Conservation (phyloP, 768 basidiomycete species). For the Auriscalpium vulgare region DNA sequence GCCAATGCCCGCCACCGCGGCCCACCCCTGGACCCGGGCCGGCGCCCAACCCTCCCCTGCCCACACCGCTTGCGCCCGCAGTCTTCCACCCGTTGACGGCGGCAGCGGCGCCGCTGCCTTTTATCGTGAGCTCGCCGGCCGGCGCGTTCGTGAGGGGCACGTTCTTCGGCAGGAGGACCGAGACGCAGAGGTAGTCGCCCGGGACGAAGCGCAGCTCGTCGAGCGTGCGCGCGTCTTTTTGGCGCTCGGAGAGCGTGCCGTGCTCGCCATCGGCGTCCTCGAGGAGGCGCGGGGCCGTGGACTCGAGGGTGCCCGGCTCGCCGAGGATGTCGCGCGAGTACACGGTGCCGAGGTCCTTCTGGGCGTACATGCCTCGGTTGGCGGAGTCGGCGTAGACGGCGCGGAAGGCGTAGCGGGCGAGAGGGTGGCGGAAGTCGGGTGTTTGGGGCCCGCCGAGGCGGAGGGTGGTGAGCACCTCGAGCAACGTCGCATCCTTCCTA, state of each 20-base stretch:
- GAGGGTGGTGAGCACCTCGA: constrained; percentile 71
- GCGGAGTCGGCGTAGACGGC: constrained; percentile 71
- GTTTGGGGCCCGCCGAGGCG: constrained; percentile 62
- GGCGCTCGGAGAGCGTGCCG: constrained; percentile 10
- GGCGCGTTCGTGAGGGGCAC: constrained; percentile 30
- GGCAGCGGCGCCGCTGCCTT: constrained; percentile 34
- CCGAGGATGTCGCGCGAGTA: constrained; percentile 82
- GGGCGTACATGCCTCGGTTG: constrained; percentile 60
- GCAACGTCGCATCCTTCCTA: constrained; percentile 79
- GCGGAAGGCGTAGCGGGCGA: constrained; percentile 75
- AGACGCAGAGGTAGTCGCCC: constrained; percentile 69
- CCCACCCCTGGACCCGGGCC: constrained; percentile 29
- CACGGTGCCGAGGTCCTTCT: constrained; percentile 76
- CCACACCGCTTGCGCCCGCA: constrained; percentile 29
- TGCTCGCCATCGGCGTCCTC: constrained; percentile 34
- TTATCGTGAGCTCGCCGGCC: constrained; percentile 45
- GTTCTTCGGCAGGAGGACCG: constrained; percentile 71
- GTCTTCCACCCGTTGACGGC: constrained; percentile 28
- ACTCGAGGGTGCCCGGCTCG: constrained; percentile 58
- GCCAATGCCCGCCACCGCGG: constrained; percentile 64
- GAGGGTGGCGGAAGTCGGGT: constrained; percentile 71
- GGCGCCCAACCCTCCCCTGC: constrained; percentile 39
- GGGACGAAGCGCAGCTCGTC: constrained; percentile 76
- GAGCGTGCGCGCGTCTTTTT: constrained; percentile 56
- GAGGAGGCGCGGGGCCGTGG: constrained; percentile 51